These are phyloP conservation scores for Leccinum obscurum DNA, from an alignment of 768 basidiomycete species.

Conservation along the genomic window DNA sequence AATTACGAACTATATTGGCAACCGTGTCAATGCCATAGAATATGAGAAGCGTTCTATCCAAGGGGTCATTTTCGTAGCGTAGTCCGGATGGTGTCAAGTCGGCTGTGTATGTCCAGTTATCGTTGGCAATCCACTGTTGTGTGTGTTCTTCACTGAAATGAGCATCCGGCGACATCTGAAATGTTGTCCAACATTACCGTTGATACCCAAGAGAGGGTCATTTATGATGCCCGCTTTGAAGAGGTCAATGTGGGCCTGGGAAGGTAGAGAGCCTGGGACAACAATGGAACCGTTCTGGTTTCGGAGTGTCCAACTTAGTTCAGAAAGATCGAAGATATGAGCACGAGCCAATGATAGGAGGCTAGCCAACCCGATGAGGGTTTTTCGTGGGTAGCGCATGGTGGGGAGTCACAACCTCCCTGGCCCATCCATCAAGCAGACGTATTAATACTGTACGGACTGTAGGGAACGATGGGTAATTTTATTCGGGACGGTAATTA, in stretches of 20 bases:
- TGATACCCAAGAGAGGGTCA: slow-evolving; percentile 52
- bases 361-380: slow-evolving; percentile 1
- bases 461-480: too few species aligned
- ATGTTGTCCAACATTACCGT: slow-evolving; percentile 36
- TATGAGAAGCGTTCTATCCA: slow-evolving; percentile 43
- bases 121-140: slow-evolving; percentile 54
- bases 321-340: slow-evolving; percentile 42
- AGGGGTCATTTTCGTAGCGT: slow-evolving; percentile 17
- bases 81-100: slow-evolving; percentile 40
- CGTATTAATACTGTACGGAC: too few species aligned
- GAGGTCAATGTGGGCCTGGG: slow-evolving; percentile 56
- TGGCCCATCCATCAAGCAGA: too few species aligned
- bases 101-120: slow-evolving; percentile 61
- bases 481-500: too few species aligned
- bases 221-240: slow-evolving; percentile 51
- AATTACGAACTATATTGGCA: slow-evolving; percentile 48
- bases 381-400: neutral
- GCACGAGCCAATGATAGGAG: slow-evolving; percentile 21
- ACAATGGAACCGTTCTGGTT: slow-evolving; percentile 55
- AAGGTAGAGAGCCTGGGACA: slow-evolving; percentile 52
- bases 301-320: slow-evolving; percentile 51
- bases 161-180: neutral
- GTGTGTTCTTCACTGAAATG: slow-evolving; percentile 42
- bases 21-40: slow-evolving; percentile 61
- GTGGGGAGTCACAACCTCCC: too few species aligned